Percentiles rank a stretch among this genome's conserved stretches.
phyloP scores from a whole-genome alignment of 768 basidiomycete species.

The Trametes sanguinea region DNA sequence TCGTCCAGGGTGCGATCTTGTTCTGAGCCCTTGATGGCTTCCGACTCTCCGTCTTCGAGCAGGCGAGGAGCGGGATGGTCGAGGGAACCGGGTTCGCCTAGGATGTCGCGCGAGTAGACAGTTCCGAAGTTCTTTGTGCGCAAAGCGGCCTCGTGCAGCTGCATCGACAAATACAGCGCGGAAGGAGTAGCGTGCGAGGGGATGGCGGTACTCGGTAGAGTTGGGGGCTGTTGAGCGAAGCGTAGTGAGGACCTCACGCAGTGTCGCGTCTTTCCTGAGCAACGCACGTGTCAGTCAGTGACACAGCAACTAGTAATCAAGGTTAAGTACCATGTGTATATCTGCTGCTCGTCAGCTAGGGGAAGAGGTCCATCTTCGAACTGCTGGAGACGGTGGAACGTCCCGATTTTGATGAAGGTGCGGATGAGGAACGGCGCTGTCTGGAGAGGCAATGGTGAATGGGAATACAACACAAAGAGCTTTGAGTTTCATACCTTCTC shows the following conservation, averaged over 20 bases:
- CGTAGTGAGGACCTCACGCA: slow-evolving; percentile 76
- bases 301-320: not conserved
- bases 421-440: slow-evolving; percentile 82
- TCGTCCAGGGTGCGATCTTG: slow-evolving; percentile 74
- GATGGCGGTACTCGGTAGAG: slow-evolving; percentile 74
- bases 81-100: slow-evolving; percentile 74
- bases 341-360: slow-evolving; percentile 78
- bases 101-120: slow-evolving; percentile 82
- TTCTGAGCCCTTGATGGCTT: slow-evolving; percentile 6
- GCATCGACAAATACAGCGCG: slow-evolving; percentile 78
- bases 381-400: slow-evolving; percentile 69
- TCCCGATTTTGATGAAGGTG: slow-evolving; percentile 79
- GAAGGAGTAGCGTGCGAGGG: slow-evolving; percentile 81
- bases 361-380: slow-evolving; percentile 81
- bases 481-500: slow-evolving; percentile 42
- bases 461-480: not conserved
- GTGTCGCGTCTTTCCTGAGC: slow-evolving; percentile 77
- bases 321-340: slow-evolving; percentile 70
- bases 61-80: slow-evolving; percentile 60
- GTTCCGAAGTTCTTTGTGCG: slow-evolving; percentile 79
- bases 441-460: slow-evolving; percentile 36
- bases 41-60: slow-evolving; percentile 48
- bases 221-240: slow-evolving; percentile 72
- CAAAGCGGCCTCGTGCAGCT: slow-evolving; percentile 67
- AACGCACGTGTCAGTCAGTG: too few relatives aligned